Evolutionary conservation across 805 yeast species (phyloP).

Genomic region (Candida cerambycidarum): DNA sequence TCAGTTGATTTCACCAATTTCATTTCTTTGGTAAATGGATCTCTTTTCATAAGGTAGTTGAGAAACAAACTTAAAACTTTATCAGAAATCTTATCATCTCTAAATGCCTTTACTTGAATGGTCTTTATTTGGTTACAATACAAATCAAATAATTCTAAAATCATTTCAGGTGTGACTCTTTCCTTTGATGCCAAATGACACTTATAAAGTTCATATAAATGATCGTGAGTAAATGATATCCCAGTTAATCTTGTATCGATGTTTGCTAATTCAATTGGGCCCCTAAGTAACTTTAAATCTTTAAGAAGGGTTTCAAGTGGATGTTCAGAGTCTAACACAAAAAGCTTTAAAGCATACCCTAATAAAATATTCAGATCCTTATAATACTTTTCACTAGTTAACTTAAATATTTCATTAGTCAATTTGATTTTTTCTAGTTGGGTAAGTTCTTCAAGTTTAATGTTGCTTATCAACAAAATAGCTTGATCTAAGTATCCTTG

Average conservation of each 20-base stretch:
- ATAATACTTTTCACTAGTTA: slow-evolving; percentile 30
- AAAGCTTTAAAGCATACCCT: slow-evolving; percentile 36
- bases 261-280: slow-evolving; percentile 27
- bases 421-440: slow-evolving; percentile 20
- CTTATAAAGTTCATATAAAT: slow-evolving; percentile 23
- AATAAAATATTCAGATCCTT: slow-evolving; percentile 33
- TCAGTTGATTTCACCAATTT: slow-evolving; percentile 14
- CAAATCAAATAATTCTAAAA: slow-evolving; percentile 20
- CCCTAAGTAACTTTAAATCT: slow-evolving; percentile 18
- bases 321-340: slow-evolving; percentile 10
- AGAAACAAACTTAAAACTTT: slow-evolving; percentile 19
- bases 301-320: slow-evolving; percentile 23
- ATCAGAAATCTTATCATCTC: slow-evolving; percentile 8
- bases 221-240: slow-evolving; percentile 8
- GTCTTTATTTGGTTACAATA: slow-evolving; percentile 17
- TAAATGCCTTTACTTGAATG: not conserved
- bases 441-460: slow-evolving; percentile 23
- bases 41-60: slow-evolving; percentile 24
- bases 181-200: slow-evolving; percentile 16
- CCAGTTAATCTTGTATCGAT: slow-evolving; percentile 20
- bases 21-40: slow-evolving; percentile 20
- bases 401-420: slow-evolving; percentile 30
- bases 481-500: slow-evolving; percentile 35
- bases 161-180: slow-evolving; percentile 15
- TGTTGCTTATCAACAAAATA: slow-evolving; percentile 29